Conservation (phyloP, 345 rosid species). For the Mallotus nudiflorus region DNA sequence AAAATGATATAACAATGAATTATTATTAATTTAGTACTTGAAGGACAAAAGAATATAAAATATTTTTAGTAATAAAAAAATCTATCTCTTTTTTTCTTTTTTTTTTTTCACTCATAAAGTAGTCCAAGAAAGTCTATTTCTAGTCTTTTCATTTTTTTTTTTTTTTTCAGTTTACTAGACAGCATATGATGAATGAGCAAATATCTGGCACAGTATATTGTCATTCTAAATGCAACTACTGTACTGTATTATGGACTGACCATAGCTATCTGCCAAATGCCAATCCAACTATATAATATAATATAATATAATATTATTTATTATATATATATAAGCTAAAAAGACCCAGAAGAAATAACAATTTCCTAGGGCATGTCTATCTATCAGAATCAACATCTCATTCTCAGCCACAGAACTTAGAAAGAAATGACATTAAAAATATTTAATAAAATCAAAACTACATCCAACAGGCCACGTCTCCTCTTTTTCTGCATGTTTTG, state of each 20-base stretch:
- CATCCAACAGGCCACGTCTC: slow-evolving; percentile 34
- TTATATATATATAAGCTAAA: neutral
- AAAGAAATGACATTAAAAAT: neutral
- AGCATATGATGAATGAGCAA: neutral
- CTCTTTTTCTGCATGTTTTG: slow-evolving; percentile 12
- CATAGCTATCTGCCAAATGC: neutral
- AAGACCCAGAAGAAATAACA: neutral
- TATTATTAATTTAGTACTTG: too few species aligned
- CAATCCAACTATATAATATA: neutral
- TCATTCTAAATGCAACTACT: slow-evolving; percentile 3
- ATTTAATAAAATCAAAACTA: neutral
- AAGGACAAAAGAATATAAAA: too few species aligned
- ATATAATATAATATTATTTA: too few species aligned
- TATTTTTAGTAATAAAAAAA: too few species aligned
- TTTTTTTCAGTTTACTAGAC: too few species aligned
- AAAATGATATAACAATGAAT: too few species aligned
- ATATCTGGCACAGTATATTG: slow-evolving; percentile 1
- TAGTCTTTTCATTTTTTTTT: too few species aligned
- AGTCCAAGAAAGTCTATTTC: neutral
- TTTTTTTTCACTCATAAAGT: too few species aligned
- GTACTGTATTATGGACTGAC: slow-evolving; percentile 15
- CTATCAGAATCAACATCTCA: slow-evolving; percentile 7
- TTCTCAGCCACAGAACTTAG: slow-evolving; percentile 12
- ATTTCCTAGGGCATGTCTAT: slow-evolving; percentile 8
- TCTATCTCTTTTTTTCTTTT: too few species aligned